Evolutionary conservation across 2,329 filamentous ascomycete genomes (phyloP).

Genomic region (Venturia oleaginea): DNA sequence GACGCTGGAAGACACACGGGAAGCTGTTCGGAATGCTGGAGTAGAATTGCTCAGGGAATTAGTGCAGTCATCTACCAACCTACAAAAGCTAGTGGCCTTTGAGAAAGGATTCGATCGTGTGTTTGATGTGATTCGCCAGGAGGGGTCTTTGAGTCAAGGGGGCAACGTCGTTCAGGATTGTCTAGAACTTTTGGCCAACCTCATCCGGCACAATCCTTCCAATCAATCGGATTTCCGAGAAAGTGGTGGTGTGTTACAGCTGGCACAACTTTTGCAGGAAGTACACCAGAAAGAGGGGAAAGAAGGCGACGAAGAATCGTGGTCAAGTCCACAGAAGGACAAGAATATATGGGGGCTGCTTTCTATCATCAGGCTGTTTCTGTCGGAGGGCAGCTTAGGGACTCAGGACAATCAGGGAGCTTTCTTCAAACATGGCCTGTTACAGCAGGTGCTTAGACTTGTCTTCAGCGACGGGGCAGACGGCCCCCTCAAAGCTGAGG

Average conservation of each 20-base stretch:
- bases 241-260: slow-evolving; percentile 67
- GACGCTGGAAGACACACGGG: slow-evolving; percentile 73
- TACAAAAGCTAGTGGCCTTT: slow-evolving; percentile 93
- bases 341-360: slow-evolving; percentile 89
- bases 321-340: slow-evolving; percentile 69
- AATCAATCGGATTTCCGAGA: slow-evolving; percentile 94
- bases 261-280: slow-evolving; percentile 59
- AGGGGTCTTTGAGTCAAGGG: slow-evolving; percentile 74
- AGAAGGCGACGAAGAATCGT: slow-evolving; percentile 52
- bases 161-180: slow-evolving; percentile 88
- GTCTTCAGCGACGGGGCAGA: slow-evolving; percentile 68
- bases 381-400: slow-evolving; percentile 69
- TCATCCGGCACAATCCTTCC: slow-evolving; percentile 75
- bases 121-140: slow-evolving; percentile 70
- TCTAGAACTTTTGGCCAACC: slow-evolving; percentile 79
- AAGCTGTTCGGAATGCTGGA: slow-evolving; percentile 70
- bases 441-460: slow-evolving; percentile 71
- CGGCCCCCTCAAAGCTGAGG: slow-evolving; percentile 72
- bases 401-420: slow-evolving; percentile 76
- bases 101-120: slow-evolving; percentile 86
- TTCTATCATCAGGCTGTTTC: slow-evolving; percentile 76
- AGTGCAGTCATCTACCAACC: slow-evolving; percentile 74
- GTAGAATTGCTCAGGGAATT: slow-evolving; percentile 80
- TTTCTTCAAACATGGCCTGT: slow-evolving; percentile 74
- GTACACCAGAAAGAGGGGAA: slow-evolving; percentile 47